phyloP scores from a whole-genome alignment of 225 moss, liverwort and hornwort species.

The Physcomitrium patens region DNA sequence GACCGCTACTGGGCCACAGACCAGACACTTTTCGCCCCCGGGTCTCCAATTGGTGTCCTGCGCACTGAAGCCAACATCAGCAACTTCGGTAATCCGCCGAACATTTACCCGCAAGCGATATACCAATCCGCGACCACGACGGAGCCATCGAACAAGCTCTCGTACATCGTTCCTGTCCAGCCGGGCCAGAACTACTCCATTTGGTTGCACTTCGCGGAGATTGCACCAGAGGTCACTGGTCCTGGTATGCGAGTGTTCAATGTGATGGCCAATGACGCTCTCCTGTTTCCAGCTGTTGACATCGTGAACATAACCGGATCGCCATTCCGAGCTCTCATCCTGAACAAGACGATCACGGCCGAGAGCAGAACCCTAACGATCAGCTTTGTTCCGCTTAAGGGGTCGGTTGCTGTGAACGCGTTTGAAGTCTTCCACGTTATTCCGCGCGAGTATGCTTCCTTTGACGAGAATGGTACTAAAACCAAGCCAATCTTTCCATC shows the following conservation, averaged over 20 bases:
- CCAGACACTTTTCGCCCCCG: slow-evolving; percentile 47
- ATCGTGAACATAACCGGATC: slow-evolving; percentile 64
- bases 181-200: slow-evolving; percentile 79
- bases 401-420: slow-evolving; percentile 72
- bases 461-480: slow-evolving; percentile 55
- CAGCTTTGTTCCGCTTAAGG: slow-evolving; percentile 62
- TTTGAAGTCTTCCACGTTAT: slow-evolving; percentile 89
- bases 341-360: slow-evolving; percentile 69
- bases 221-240: slow-evolving; percentile 35
- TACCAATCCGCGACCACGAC: slow-evolving; percentile 85
- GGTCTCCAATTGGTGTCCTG: slow-evolving; percentile 41
- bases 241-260: slow-evolving; percentile 68
- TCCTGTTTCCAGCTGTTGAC: slow-evolving; percentile 62
- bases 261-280: slow-evolving; percentile 54
- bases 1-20: slow-evolving; percentile 95
- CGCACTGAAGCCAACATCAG: slow-evolving; percentile 43
- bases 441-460: slow-evolving; percentile 64
- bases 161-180: slow-evolving; percentile 70
- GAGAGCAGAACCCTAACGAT: slow-evolving; percentile 63
- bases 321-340: slow-evolving; percentile 51
- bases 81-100: slow-evolving; percentile 64
- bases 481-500: background rate
- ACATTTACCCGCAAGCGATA: slow-evolving; percentile 83
- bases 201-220: slow-evolving; percentile 95
- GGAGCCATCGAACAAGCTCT: slow-evolving; percentile 50